Evolutionary conservation across 2,329 filamentous ascomycete genomes (phyloP).

Genomic region (Sarocladium oryzae): DNA sequence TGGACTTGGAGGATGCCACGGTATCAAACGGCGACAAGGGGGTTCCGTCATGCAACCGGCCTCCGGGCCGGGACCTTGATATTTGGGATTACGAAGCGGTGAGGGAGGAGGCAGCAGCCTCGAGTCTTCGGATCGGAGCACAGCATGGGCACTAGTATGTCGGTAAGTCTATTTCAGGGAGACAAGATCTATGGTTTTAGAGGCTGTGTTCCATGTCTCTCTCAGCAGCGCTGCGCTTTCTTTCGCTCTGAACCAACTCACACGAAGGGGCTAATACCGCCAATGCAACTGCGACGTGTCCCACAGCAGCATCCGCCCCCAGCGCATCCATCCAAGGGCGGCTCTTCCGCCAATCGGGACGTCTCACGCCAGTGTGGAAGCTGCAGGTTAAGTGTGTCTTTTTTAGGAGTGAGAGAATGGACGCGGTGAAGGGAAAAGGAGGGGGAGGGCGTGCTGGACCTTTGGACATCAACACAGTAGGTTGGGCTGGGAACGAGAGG

Average conservation of each 20-base stretch:
- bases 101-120: not conserved
- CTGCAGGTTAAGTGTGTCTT: not conserved
- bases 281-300: slow-evolving; percentile 9
- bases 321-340: not conserved
- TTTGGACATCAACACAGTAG: slow-evolving; percentile 26
- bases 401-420: not conserved
- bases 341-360: slow-evolving; percentile 21
- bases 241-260: not conserved
- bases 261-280: not conserved
- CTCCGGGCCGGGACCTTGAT: not conserved
- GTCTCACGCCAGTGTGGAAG: slow-evolving; percentile 9
- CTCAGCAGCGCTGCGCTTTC: not conserved
- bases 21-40: slow-evolving; percentile 1
- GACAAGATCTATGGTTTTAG: not conserved
- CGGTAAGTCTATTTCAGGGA: not conserved
- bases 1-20: not conserved
- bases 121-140: not conserved
- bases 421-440: not conserved
- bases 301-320: not conserved
- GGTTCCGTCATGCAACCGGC: not conserved
- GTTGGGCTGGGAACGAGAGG: slow-evolving; percentile 15
- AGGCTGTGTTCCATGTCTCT: not conserved
- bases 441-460: slow-evolving; percentile 16
- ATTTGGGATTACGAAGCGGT: not conserved
- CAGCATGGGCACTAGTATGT: not conserved